Base-by-base conservation (phyloP, 345 rosid species). In the Citrus glauca region DNA sequence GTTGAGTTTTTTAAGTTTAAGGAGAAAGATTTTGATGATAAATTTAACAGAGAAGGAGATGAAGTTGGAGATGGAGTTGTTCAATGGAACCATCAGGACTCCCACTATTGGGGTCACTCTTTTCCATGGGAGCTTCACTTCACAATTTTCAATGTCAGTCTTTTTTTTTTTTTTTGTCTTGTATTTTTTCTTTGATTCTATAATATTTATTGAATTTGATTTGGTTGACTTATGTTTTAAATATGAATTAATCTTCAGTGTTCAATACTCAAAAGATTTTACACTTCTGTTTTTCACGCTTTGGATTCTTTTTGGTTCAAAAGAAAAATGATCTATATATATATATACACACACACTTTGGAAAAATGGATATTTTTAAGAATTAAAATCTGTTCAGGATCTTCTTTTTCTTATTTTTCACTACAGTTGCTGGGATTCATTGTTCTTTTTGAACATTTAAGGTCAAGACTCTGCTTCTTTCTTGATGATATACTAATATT, bases 21-120 rank as follows among this genome's bases (percentile, higher is more conserved):
- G 81, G 16, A 77, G 77, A 79, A 81, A 87, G 32, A 73, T 81
- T 50, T 80, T 73, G 27, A 80, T 56, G 37, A 76, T 85, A 79
- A 87, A 81, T 82, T 69, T 80, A 11, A 89, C 92, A 0, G 84
- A 84, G 69, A 87, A 84, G 90, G 90, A 0, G 85, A 82, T 10
- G 40, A 75, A 50, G 78, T 77, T 25, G 85, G 88, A 9, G 87
- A 86, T 65, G 91, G 91, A 0, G 82, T 84, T 7, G 89, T 85
- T 53, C 84, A 86, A 82, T 92, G 94, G 97, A 85, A 40, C 13
- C 9, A 88, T 70, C 90, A 89, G 57, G 91, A 88, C 80, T 92
- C 90, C 3, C 76, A 69, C 38, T 80, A 89, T 83, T 84, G 92
- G 66, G 84, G 67, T 77, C 70, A 80, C 42, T 84, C 81, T 72